Base-by-base conservation (phyloP, 2,329 filamentous ascomycete species). In the Nothopassalora personata region DNA sequence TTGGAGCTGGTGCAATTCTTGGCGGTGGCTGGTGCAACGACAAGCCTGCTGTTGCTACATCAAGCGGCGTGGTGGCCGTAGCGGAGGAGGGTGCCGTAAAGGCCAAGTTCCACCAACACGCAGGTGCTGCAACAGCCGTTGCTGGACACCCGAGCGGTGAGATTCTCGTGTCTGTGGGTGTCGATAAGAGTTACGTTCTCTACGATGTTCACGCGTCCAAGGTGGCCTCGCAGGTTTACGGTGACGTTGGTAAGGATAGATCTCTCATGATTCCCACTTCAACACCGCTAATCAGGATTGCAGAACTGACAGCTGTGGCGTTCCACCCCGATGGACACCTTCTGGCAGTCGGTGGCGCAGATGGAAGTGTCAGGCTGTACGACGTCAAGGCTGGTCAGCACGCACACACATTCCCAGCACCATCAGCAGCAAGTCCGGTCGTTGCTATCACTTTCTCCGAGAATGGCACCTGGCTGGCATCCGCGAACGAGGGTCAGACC, bases 281-380 rank as follows among this genome's bases (percentile, higher is more conserved):
- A 11, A 10, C 10, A 18, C 39, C 59, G 54, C 72, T 77, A 69
- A 75, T 68, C 55, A 10, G 55, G 5, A 30, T 27, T 43, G 10
- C 71, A 89, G 90, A 86, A 61, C 79, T 96, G 49, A 89, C 88
- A 1, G 84, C 86, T 53, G 89, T 86, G 64, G 84, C 88, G 34
- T 97, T 99, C 81, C 94, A 99, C 73, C 94, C 95, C 6, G 94
- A 99, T 71, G 94, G 94, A n/a, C 90, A 97, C 72, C 82, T 99
- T 5, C 85, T 97, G 67, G 93, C 91, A 43, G 89, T 88, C 2
- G 94, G 93, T 63, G 89, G 88, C n/a, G 78, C 79, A 9, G 82
- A 88, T 52, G 91, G 91, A 48, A 86, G 91, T 59, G 88, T 99
- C 73, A 90, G 92, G 73, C 83, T 99, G 55, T 97, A 89, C 76